Percentiles rank a stretch among this genome's conserved stretches.
Evolutionary conservation across 75 land plant species (phyloP).

Genomic region (Sequoia sempervirens): DNA sequence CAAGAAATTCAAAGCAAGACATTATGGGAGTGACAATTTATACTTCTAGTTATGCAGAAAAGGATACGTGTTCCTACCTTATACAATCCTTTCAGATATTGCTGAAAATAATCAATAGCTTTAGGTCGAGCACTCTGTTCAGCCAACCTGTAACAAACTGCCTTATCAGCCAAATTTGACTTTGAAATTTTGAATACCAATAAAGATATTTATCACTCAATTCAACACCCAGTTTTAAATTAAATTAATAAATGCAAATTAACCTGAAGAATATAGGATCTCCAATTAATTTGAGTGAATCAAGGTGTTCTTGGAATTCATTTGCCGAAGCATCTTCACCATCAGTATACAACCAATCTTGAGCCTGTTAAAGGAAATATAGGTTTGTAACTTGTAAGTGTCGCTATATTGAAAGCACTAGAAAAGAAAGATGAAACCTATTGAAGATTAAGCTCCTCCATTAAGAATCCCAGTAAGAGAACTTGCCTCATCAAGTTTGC

Average conservation of each 20-base stretch:
- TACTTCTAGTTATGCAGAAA: neutral
- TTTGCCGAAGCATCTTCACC: conserved; percentile 84
- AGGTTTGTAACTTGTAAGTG: neutral
- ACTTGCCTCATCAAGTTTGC: conserved; percentile 74
- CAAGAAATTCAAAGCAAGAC: neutral
- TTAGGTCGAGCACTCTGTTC: conserved; percentile 67
- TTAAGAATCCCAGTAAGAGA: neutral
- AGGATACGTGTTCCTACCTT: conserved; percentile 25
- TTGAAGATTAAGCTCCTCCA: neutral
- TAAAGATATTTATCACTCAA: neutral
- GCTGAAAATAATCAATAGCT: conserved; percentile 46
- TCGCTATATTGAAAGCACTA: neutral
- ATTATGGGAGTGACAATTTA: neutral
- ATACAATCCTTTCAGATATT: conserved; percentile 40
- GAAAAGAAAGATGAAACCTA: neutral
- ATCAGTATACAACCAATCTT: conserved; percentile 92
- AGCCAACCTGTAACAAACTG: conserved; percentile 34
- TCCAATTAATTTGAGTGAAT: conserved; percentile 59
- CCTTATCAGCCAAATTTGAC: neutral
- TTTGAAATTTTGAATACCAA: conserved; percentile 1
- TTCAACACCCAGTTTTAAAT: neutral
- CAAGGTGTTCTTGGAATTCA: conserved; percentile 66
- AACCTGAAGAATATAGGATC: conserved; percentile 86
- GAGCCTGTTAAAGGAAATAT: conserved; percentile 44
- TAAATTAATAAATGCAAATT: neutral